A percentile compares a stretch with the other conserved stretches of the same genome.
Evolutionary conservation across 768 basidiomycete species (phyloP).

Genomic region (Lactarius deliciosus): DNA sequence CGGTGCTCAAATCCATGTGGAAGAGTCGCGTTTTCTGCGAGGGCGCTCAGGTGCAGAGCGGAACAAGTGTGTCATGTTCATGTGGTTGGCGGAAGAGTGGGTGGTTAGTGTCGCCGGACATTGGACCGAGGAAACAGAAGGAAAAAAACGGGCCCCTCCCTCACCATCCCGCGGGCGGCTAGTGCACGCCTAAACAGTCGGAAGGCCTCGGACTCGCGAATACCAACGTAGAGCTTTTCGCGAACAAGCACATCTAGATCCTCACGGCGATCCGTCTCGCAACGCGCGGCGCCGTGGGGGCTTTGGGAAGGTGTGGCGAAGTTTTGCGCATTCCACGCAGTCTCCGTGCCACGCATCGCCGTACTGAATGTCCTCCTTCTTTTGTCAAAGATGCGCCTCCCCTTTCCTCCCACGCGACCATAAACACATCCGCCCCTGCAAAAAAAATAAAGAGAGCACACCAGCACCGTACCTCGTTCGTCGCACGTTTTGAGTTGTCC

Average conservation of each 20-base stretch:
- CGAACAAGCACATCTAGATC: slow-evolving; percentile 43
- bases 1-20: slow-evolving; percentile 79
- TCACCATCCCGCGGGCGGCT: slow-evolving; percentile 47
- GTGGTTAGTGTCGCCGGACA: neutral
- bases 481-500: slow-evolving; percentile 50
- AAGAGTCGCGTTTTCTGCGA: slow-evolving; percentile 76
- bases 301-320: neutral
- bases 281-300: neutral
- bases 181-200: slow-evolving; percentile 59
- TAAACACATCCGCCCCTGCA: neutral
- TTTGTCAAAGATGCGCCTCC: neutral
- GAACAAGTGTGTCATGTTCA: neutral
- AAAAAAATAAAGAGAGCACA: neutral
- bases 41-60: slow-evolving; percentile 14
- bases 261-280: slow-evolving; percentile 7
- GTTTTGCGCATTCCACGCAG: neutral
- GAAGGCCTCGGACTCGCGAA: slow-evolving; percentile 70
- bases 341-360: neutral
- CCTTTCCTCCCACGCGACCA: neutral
- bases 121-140: neutral
- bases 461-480: slow-evolving; percentile 48
- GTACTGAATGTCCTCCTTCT: neutral
- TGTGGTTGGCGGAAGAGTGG: neutral
- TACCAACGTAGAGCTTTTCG: slow-evolving; percentile 61
- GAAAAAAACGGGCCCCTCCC: slow-evolving; percentile 43